Evolutionary conservation across 1,139 yeast species (phyloP).

Genomic region (Hemisphaericaspora xylanilytica): DNA sequence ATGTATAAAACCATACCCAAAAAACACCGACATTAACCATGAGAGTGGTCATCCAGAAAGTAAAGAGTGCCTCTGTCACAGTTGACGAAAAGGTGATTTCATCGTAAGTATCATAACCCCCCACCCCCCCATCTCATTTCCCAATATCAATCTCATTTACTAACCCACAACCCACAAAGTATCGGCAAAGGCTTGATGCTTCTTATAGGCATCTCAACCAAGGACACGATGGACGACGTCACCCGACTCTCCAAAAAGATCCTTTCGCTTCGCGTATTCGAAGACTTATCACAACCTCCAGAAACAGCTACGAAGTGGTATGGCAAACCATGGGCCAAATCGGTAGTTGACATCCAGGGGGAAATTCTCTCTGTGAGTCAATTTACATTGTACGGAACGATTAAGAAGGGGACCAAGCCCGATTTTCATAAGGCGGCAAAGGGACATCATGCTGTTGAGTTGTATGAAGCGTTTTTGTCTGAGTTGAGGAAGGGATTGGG

Average conservation of each 20-base stretch:
- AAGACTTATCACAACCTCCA: conserved; percentile 42
- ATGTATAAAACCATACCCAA: too few relatives aligned
- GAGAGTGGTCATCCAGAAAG: conserved; percentile 89
- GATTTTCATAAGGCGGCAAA: conserved; percentile 90
- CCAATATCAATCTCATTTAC: too few relatives aligned
- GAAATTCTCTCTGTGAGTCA: conserved; percentile 64
- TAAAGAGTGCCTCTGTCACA: conserved; percentile 80
- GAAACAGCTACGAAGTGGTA: conserved; percentile 40
- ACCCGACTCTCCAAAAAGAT: conserved; percentile 67
- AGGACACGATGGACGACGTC: conserved; percentile 74
- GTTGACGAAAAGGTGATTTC: conserved; percentile 73
- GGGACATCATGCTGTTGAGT: conserved; percentile 64
- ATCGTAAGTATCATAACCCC: conserved; percentile 42
- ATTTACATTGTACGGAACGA: conserved; percentile 80
- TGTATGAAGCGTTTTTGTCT: conserved; percentile 62
- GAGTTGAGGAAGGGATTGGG: conserved; percentile 56
- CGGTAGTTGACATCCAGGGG: conserved; percentile 31
- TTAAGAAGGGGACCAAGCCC: conserved; percentile 89
- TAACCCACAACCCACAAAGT: conserved; percentile 23
- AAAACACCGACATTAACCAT: conserved; percentile 28
- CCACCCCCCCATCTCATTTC: not conserved
- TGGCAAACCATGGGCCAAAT: conserved; percentile 61
- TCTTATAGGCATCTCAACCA: conserved; percentile 77
- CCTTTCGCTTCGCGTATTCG: conserved; percentile 66
- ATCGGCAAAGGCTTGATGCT: conserved; percentile 75